Base-by-base conservation (phyloP, 2,329 filamentous ascomycete genomes). In the Plenodomus lindquistii region DNA sequence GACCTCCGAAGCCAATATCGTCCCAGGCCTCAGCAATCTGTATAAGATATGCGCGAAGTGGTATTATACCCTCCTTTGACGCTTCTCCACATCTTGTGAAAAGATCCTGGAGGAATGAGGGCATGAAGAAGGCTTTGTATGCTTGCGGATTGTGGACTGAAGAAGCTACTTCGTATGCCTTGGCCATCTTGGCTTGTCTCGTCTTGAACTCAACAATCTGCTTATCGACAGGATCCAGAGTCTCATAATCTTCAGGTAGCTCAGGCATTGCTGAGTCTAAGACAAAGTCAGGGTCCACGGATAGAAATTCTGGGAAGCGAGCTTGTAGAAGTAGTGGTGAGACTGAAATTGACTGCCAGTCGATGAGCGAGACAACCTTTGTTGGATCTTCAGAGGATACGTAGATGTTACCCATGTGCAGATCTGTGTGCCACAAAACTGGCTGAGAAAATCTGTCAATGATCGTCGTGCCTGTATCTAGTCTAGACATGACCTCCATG, bases 321-420 rank as follows among this genome's bases (percentile, higher is more conserved):
- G 49, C 59, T 18, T 63, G 59, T 34, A 59, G 7, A 19, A 45
- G 55, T 24, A 57, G 15, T 20, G 58, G 50, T 9, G 43, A 54
- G 6, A 72, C 46, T 7, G 54, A 57, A 36, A 58, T 53, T 2
- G 55, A 62, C 37, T 65, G 62, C 59, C 55, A 63, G 31, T 65
- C 60, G 21, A 63, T 62, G 21, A 65, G n/a, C 1, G 60, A 62
- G 16, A 36, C n/a, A 7, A 61, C 60, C 15, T 60, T 43, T 8
- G 56, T 54, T 37, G 42, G 42, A 0, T 66, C 48, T 13, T 60
- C 37, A 9, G 55, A 15, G 5, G 6, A 7, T 5, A 5, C 47
- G 16, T 61, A 72, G 13, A 74, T 71, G 40, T 73, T 73, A 20
- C 67, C 63, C 62, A 70, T 76, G 51, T 67, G 57, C 21, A 79